phyloP scores from a whole-genome alignment of 805 yeast genomes.

The Starmerella sirachaensis region DNA sequence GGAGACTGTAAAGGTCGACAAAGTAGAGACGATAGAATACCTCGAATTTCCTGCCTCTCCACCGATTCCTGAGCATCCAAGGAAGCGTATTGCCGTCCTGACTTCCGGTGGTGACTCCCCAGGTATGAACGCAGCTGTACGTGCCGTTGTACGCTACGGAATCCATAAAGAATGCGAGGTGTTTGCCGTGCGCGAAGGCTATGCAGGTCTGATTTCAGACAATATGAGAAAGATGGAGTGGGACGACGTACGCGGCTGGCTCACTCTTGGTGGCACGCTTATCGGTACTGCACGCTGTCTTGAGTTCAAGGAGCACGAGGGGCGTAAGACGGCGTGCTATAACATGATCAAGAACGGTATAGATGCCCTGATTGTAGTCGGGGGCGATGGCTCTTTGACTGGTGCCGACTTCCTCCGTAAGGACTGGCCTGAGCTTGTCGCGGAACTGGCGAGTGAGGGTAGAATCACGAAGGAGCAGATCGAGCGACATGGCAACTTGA shows the following conservation, averaged over 20 bases:
- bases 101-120: conserved; percentile 99
- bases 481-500: conserved; percentile 54
- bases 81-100: conserved; percentile 76
- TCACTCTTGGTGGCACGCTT: conserved; percentile 84
- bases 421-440: conserved; percentile 85
- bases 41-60: conserved; percentile 18
- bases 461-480: conserved; percentile 48
- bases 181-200: conserved; percentile 86
- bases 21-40: conserved; percentile 8
- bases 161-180: conserved; percentile 80
- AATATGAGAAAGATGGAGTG: conserved; percentile 68
- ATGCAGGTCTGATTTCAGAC: conserved; percentile 72
- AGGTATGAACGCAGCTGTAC: conserved; percentile 94
- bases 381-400: conserved; percentile 97
- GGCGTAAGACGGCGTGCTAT: conserved; percentile 71
- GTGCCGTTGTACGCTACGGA: conserved; percentile 91
- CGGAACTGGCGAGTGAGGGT: conserved; percentile 50
- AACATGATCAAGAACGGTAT: conserved; percentile 79
- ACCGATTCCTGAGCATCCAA: conserved; percentile 12
- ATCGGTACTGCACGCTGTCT: conserved; percentile 93
- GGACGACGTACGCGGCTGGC: conserved; percentile 92
- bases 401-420: conserved; percentile 91
- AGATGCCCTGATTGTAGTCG: conserved; percentile 90
- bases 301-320: conserved; percentile 74
- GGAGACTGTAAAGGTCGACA: conserved; percentile 5